Base-by-base conservation (phyloP, 331 rosid species). In the Quercus lobata region DNA sequence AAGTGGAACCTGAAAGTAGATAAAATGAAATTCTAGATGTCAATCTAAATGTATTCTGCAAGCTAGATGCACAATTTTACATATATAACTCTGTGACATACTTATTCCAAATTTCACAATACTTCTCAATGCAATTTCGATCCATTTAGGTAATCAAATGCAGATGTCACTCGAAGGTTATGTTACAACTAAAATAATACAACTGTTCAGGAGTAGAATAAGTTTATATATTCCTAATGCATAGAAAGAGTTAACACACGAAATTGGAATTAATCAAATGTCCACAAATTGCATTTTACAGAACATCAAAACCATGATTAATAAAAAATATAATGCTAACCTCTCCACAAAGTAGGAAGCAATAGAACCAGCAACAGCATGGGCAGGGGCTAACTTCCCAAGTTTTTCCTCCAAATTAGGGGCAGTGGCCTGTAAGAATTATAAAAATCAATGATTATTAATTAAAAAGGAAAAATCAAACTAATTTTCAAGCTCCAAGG, bases 391-490 rank as follows among this genome's bases (percentile, higher is more conserved):
- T 82, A 91, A 41, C 71, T 82, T 65, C 83, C 99, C 98, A 72
- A 96, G 97, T 79, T 96, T 96, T 81, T 90, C 86, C 83, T 88
- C 98, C 89, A 96, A 77, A 76, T 78, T 88, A 76, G 94, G 91
- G 74, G 98, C 91, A 81, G 94, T 87, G 79, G 94, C 97, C 98
- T 96, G 79, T 57, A 83, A 83, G 49, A 73, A 77, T 32, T 32
- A 73, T 22, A 53, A 18, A 18, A 62, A 52, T 53, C 35, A 25
- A 72, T 76, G 19, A 76, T 71, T 16, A 69, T 63, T 27, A 78
- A 27, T 76, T 35, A 65, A 74, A 82, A 10, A 37, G 41, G 14
- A 58, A 75, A 5, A 19, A 22, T 55, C 0, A 8, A 75, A 72
- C 21, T 49, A 3, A 83, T 75, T 34, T 17, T 27, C 6, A 44